Evolutionary conservation across 2,329 filamentous ascomycete genomes (phyloP).

Genomic region (Pseudogymnoascus sp.): DNA sequence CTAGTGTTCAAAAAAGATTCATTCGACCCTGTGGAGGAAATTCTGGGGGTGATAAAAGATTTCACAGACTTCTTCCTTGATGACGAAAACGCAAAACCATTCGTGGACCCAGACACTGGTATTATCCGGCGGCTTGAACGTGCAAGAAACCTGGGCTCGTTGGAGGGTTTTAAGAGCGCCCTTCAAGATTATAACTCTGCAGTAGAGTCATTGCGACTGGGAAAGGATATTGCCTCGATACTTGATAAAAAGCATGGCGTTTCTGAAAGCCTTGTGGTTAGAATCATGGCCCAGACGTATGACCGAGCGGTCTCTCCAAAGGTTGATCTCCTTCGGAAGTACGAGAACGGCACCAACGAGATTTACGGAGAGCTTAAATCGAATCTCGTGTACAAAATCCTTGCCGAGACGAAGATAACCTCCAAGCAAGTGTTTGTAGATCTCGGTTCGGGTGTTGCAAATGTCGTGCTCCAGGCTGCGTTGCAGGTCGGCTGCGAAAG

Average conservation of each 20-base stretch:
- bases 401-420: constrained; percentile 67
- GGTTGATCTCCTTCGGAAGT: constrained; percentile 75
- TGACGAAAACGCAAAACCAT: constrained; percentile 56
- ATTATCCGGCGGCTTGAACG: constrained; percentile 71
- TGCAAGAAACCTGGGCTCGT: constrained; percentile 54
- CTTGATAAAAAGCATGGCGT: constrained; percentile 63
- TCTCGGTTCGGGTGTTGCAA: constrained; percentile 90
- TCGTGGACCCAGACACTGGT: constrained; percentile 66
- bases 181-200: constrained; percentile 71
- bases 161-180: constrained; percentile 63
- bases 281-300: constrained; percentile 83
- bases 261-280: constrained; percentile 64
- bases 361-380: constrained; percentile 91
- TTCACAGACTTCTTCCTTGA: constrained; percentile 73
- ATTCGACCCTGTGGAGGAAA: constrained; percentile 69
- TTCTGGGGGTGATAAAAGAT: constrained; percentile 60
- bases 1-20: constrained; percentile 72
- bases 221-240: constrained; percentile 65
- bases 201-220: constrained; percentile 56
- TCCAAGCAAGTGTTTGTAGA: constrained; percentile 87
- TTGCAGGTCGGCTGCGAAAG: constrained; percentile 89
- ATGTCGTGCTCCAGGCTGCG: constrained; percentile 89
- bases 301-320: constrained; percentile 85
- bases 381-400: constrained; percentile 74
- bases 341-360: constrained; percentile 85